Evolutionary conservation across 371 early-diverging fungal species (phyloP).

Genomic region (Syncephalastrum sp.): DNA sequence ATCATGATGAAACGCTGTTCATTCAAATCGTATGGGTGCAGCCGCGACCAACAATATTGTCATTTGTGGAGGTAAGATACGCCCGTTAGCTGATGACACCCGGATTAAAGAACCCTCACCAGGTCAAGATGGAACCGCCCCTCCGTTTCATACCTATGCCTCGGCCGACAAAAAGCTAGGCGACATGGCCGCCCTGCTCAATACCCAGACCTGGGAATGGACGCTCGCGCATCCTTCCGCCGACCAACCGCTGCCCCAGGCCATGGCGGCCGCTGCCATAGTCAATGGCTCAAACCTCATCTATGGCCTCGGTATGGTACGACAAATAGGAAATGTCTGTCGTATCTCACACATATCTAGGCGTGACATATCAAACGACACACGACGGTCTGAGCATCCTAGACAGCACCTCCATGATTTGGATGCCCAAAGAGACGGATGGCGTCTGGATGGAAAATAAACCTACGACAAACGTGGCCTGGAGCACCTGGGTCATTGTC

Average conservation of each 20-base stretch:
- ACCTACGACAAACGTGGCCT: constrained; percentile 3
- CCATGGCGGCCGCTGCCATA: constrained; percentile 22
- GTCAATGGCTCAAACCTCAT: constrained; percentile 29
- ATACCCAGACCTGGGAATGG: constrained; percentile 28
- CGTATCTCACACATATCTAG: no score
- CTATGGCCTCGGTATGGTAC: constrained; percentile 23
- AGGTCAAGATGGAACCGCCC: constrained; percentile 20
- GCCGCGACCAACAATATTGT: constrained; percentile 18
- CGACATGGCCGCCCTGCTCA: constrained; percentile 24
- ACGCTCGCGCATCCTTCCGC: constrained; percentile 20
- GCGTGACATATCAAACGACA: constrained; percentile 27
- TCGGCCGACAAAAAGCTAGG: constrained; percentile 10
- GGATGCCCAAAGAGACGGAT: no score
- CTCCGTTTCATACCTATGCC: constrained; percentile 32
- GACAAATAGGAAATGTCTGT: no score
- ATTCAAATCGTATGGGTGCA: constrained; percentile 1
- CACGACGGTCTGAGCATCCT: constrained; percentile 33
- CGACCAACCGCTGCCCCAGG: constrained; percentile 32
- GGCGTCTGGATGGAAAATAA: no score
- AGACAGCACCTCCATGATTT: constrained; percentile 3
- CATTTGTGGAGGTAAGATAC: constrained; percentile 25
- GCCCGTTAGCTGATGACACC: no score
- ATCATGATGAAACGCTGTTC: neutral
- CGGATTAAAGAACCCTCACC: no score
- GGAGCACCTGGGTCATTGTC: constrained; percentile 10